Base-by-base conservation (phyloP, 345 rosid genomes). In the Erucastrum elatum region DNA sequence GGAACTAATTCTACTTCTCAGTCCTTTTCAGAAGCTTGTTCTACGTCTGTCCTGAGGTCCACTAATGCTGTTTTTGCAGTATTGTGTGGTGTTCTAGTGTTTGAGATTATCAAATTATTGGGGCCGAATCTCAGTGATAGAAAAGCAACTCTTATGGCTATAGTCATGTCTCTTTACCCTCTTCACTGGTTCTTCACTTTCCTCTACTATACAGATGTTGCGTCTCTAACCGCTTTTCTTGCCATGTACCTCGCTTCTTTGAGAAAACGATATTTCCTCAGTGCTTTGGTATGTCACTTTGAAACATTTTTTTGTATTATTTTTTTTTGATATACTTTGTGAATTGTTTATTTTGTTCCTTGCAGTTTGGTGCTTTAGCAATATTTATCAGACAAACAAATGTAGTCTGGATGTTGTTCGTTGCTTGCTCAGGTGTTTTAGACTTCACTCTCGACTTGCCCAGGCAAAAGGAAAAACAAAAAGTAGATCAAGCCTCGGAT, bases 161-260 rank as follows among this genome's bases (percentile, higher is more conserved):
- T 86, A 56, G 86, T 89, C 82, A 79, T 90, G 73, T 82, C 94
- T 35, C 79, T 88, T 79, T 91, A 93, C 72, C 99, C 98, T 34
- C 89, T 95, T 55, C 96, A 95, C 61, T 95, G 96, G 94, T 95
- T 95, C 87, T 93, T 91, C 87, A 84, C 90, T 70, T 95, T 91
- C 83, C 91, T 95, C 72, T 93, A 93, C 84, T 95, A 95, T 62
- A 95, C 99, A 37, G 99, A 93, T 86, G 96, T 90, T 83, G 96
- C 92, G 26, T 93, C 99, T 16, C 86, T 95, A 15, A 87, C 96
- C 17, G 78, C 85, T 5, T 94, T 91, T 80, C 94, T 95, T 66
- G 91, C 93, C 3, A 90, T 91, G 99, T 88, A 95, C 85, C 94
- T 91, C 46, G 78, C 94, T 75, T 90, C 89, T 79, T 83, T 89